Conservation (phyloP, 768 basidiomycete genomes). For the Naganishia friedmannii region DNA sequence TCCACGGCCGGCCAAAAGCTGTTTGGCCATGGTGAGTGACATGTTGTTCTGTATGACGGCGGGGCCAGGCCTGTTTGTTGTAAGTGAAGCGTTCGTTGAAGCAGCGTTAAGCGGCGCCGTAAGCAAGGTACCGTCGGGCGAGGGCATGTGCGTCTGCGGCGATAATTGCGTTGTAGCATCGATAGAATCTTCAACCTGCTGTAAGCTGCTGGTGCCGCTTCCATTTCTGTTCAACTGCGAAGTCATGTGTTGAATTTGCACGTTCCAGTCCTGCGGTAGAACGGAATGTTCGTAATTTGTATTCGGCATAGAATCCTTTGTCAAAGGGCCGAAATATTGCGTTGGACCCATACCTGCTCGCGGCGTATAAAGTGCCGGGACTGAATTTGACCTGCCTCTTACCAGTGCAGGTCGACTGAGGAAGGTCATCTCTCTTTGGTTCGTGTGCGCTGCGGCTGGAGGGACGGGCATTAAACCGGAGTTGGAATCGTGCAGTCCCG, state of each 20-base stretch:
- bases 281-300: not conserved
- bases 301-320: not conserved
- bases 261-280: conserved; percentile 8
- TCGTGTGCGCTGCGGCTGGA: no score
- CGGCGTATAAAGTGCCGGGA: conserved; percentile 12
- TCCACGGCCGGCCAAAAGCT: not conserved
- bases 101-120: not conserved
- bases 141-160: not conserved
- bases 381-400: conserved; percentile 21
- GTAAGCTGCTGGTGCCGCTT: conserved; percentile 17
- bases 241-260: conserved; percentile 6
- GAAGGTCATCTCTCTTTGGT: not conserved
- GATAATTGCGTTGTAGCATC: conserved; percentile 1
- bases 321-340: not conserved
- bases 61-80: not conserved
- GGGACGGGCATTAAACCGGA: not conserved
- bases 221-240: conserved; percentile 16
- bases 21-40: conserved; percentile 5
- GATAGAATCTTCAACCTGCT: conserved; percentile 12
- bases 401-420: conserved; percentile 1
- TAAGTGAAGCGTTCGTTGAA: not conserved
- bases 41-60: conserved; percentile 1
- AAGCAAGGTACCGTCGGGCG: not conserved
- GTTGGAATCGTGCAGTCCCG: not conserved
- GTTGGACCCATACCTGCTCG: not conserved